Base-by-base conservation (phyloP, 139 green algal species). In the Tetraselmis chui region DNA sequence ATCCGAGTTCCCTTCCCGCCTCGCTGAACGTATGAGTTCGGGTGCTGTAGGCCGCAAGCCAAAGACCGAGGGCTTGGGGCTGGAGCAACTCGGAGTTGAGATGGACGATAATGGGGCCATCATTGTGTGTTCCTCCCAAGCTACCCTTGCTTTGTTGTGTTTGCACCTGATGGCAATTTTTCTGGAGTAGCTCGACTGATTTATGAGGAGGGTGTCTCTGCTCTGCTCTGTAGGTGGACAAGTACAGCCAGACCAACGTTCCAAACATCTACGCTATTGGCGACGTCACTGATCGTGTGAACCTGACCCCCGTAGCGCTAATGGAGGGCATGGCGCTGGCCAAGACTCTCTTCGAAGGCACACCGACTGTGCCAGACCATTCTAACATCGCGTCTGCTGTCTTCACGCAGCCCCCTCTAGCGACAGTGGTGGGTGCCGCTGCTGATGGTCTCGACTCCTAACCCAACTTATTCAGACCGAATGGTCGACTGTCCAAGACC, bases 241-340 rank as follows among this genome's bases (percentile, higher is more conserved):
- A 97, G 32, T 98, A 95, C 90, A 93, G 85, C 23, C 85, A 88
- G 25, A 98, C 93, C 27, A 95, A 81, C 45, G 91, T 97, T 30
- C 88, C 89, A 22, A 92, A 87, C 87, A 96, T 99, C 84, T 98
- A 89, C 85, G 95, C 96, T 0, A 87, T 99, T 28, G 96, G 96
- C 23, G 96, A 99, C 87, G 95, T 98, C 32, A 99, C 94, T 23
- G 91, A 98, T 87, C 88, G 95, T 59, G 92, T 99, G 86, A 91
- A 95, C 78, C 89, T 99, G 1, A 99, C 96, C 5, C 96, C 96
- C 1, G 96, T 98, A 29, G 96, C 96, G 26, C 91, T 99, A 22
- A 99, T 99, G 96, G 94, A 98, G 89, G 96, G 93, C 89, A 98
- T 97, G 95, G 95, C 96, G 0, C 88, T 99, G 59, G 92, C 91